Percentiles rank a stretch among this genome's conserved stretches.
These are phyloP conservation scores for Auriscalpium orientale DNA, from an alignment of 768 basidiomycete genomes.

Conservation along the genomic window DNA sequence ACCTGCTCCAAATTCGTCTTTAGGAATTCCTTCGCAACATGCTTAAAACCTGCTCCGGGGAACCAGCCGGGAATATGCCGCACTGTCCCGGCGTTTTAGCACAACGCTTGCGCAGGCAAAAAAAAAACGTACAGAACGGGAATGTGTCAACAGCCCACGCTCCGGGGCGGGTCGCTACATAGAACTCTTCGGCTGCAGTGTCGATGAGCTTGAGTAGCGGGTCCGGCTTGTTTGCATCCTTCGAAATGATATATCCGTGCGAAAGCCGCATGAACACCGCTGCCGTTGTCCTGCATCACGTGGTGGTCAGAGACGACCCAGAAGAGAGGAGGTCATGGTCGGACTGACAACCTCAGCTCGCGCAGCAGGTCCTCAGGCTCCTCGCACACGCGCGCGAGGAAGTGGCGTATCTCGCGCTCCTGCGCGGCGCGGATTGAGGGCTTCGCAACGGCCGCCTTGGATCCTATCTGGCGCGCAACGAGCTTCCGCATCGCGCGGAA, in stretches of 20 bases:
- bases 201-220: constrained; percentile 3
- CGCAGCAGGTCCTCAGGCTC: constrained; percentile 1
- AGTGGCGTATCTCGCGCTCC: constrained; percentile 1
- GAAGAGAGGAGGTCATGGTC: not conserved
- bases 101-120: not conserved
- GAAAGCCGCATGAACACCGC: constrained; percentile 8
- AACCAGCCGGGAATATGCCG: constrained; percentile 16
- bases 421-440: not conserved
- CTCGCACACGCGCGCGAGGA: constrained; percentile 1
- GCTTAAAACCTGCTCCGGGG: constrained; percentile 15
- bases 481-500: constrained; percentile 7
- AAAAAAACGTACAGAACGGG: not conserved
- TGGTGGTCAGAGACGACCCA: not conserved
- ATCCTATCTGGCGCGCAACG: constrained; percentile 6
- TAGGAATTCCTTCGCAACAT: constrained; percentile 1
- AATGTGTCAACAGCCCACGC: constrained; percentile 5
- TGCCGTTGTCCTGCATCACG: not conserved
- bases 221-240: constrained; percentile 2
- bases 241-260: constrained; percentile 1
- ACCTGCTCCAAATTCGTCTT: constrained; percentile 5
- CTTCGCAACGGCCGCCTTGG: not conserved
- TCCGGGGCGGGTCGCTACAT: constrained; percentile 2
- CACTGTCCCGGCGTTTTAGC: not conserved
- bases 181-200: constrained; percentile 6
- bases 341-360: constrained; percentile 1